These are phyloP conservation scores for Colletotrichum tropicale DNA, from an alignment of 2,329 filamentous ascomycete species.

Conservation along the genomic window DNA sequence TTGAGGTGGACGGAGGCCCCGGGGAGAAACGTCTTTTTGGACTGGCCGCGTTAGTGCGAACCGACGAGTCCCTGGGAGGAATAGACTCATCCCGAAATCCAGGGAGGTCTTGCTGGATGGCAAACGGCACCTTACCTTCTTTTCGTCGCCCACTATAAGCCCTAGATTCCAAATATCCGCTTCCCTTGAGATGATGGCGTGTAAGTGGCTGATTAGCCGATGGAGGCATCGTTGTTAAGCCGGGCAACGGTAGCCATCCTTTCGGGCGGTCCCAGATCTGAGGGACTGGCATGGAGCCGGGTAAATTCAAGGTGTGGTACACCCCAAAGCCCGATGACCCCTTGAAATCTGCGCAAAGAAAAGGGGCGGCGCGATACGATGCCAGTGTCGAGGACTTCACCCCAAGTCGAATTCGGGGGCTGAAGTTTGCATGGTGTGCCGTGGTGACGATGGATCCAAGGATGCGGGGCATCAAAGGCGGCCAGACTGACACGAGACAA, in stretches of 20 bases:
- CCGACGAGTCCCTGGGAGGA: not conserved
- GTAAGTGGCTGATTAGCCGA: slow-evolving; percentile 1
- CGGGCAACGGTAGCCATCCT: not conserved
- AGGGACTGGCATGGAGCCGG: not conserved
- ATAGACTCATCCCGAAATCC: not conserved
- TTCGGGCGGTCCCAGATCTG: slow-evolving; percentile 1
- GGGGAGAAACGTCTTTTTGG: not conserved
- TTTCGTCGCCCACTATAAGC: not conserved
- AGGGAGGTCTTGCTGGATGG: not conserved
- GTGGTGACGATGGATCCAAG: not conserved
- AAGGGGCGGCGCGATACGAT: not conserved
- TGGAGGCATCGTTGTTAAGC: not conserved
- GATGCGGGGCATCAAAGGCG: not conserved
- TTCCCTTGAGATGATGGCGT: not conserved
- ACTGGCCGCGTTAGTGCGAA: not conserved
- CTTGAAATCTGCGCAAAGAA: not conserved
- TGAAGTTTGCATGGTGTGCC: not conserved
- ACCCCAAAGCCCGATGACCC: not conserved
- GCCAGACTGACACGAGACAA: not conserved
- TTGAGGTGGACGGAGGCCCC: not conserved
- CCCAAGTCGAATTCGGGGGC: not conserved
- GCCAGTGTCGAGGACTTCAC: not conserved
- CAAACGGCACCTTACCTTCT: not conserved
- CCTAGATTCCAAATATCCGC: not conserved
- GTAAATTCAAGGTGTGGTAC: not conserved